Conservation (phyloP, 345 rosid species). For the Populus nigra region DNA sequence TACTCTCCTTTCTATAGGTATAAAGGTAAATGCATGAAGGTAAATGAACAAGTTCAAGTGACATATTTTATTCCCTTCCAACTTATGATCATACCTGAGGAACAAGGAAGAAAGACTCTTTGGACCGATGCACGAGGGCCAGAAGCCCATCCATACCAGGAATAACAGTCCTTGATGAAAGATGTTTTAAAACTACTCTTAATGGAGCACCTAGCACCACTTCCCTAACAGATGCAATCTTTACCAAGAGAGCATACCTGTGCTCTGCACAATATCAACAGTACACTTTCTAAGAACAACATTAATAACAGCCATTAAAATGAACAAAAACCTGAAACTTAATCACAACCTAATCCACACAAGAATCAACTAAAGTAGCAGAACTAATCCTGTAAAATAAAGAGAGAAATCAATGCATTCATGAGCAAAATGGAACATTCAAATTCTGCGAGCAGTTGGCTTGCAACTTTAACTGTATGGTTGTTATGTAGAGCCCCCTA, state of each 20-base stretch:
- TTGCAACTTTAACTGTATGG: not conserved
- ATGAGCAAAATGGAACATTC: not conserved
- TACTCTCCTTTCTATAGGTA: not conserved
- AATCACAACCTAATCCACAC: not conserved
- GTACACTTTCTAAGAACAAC: not conserved
- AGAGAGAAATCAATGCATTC: not conserved
- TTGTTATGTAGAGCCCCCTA: not conserved
- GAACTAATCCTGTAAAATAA: not conserved
- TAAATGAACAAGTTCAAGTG: not conserved
- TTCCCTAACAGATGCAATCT: slow-evolving; percentile 89
- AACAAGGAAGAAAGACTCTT: slow-evolving; percentile 79
- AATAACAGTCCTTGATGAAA: slow-evolving; percentile 68
- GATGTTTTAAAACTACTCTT: slow-evolving; percentile 62
- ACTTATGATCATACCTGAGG: slow-evolving; percentile 54
- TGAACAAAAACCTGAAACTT: not conserved
- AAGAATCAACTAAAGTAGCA: not conserved
- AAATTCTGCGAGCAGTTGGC: not conserved
- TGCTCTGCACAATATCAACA: slow-evolving; percentile 44
- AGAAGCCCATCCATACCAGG: slow-evolving; percentile 54
- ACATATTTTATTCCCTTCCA: not conserved
- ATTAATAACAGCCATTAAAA: not conserved
- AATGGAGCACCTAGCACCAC: slow-evolving; percentile 90
- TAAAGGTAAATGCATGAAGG: not conserved
- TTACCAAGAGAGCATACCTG: slow-evolving; percentile 54
- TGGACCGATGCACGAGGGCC: slow-evolving; percentile 90